Evolutionary conservation across 495 filamentous ascomycete species (phyloP).

Genomic region (Cercophora sp.): DNA sequence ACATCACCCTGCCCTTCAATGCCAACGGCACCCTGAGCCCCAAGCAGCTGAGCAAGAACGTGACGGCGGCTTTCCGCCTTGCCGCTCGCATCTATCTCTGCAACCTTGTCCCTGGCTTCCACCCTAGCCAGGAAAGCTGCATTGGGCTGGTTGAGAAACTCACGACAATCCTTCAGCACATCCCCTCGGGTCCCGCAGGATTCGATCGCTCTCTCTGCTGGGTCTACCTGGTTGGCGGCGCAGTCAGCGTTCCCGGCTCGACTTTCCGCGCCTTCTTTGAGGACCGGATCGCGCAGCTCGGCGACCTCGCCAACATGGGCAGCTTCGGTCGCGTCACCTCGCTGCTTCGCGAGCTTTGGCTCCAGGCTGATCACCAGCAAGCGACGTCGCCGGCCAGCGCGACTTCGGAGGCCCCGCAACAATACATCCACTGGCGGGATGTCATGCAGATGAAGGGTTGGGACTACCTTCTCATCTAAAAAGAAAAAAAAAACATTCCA

Average conservation of each 20-base stretch:
- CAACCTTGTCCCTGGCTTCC: constrained; percentile 84
- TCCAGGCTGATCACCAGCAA: constrained; percentile 55
- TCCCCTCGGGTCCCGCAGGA: constrained; percentile 74
- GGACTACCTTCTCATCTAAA: constrained; percentile 87
- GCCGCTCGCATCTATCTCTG: constrained; percentile 94
- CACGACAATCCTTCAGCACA: constrained; percentile 64
- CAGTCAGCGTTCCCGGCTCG: constrained; percentile 63
- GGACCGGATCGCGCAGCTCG: constrained; percentile 65
- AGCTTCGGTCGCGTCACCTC: constrained; percentile 80
- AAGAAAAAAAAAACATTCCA: neutral
- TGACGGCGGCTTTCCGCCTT: constrained; percentile 83
- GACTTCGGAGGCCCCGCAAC: constrained; percentile 40
- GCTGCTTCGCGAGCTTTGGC: constrained; percentile 81
- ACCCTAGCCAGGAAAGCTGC: constrained; percentile 64
- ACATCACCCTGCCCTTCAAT: constrained; percentile 53
- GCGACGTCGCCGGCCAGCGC: constrained; percentile 37
- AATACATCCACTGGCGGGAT: constrained; percentile 86
- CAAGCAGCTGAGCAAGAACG: constrained; percentile 75
- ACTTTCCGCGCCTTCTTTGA: constrained; percentile 71
- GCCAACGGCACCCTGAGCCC: constrained; percentile 73
- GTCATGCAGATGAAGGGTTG: constrained; percentile 87
- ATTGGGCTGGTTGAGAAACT: constrained; percentile 71
- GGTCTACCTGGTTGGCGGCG: constrained; percentile 85
- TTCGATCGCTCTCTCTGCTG: constrained; percentile 90
- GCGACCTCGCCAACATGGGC: constrained; percentile 68